Evolutionary conservation across 2,329 filamentous ascomycete species (phyloP), one percentile per base, ranked within the genome.

Genomic region (Trichoderma cornu-damae): DNA sequence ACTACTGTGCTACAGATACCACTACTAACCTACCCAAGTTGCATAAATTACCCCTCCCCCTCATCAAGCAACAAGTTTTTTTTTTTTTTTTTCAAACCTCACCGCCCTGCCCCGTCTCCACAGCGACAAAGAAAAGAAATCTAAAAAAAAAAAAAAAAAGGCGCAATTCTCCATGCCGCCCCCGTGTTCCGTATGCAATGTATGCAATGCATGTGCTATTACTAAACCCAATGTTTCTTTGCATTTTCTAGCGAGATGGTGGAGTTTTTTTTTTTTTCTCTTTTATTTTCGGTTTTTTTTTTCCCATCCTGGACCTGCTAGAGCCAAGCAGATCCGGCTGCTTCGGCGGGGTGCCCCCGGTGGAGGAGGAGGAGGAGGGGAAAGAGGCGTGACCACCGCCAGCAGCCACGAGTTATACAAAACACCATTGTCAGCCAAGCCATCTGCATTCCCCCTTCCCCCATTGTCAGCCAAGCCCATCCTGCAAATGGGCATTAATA

Each of bases 261-360:
- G n/a, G n/a, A n/a, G n/a, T n/a, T 46, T 18, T 30, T 5, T 12
- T 26, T 14, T 44, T n/a, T 6, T 6, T 46, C 14, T 16, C 24
- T 28, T n/a, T n/a, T n/a, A n/a, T n/a, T n/a, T n/a, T n/a, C n/a
- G n/a, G n/a, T n/a, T n/a, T n/a, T n/a, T n/a, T n/a, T n/a, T n/a
- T n/a, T 34, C 26, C 26, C 26, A 26, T 16, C 46, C 22, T 20
- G 28, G 28, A 37, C 47, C 32, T 40, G 24, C 48, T 35, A 32
- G 32, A 32, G 16, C 51, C 42, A 54, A 42, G 37, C 49, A 34
- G 51, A 54, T 54, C n/a, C 51, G 51, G 51, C 51, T 54, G 30
- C 40, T 34, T 54, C 51, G 51, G 51, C 51, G 51, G 51, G 26
- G 44, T 37, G 32, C 51, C 42, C 42, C 51, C 32, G 32, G n/a